A percentile compares a stretch with the other conserved stretches of the same genome.
Conservation (phyloP, 2,329 filamentous ascomycete species). For the Lachnellula subtilissima region DNA sequence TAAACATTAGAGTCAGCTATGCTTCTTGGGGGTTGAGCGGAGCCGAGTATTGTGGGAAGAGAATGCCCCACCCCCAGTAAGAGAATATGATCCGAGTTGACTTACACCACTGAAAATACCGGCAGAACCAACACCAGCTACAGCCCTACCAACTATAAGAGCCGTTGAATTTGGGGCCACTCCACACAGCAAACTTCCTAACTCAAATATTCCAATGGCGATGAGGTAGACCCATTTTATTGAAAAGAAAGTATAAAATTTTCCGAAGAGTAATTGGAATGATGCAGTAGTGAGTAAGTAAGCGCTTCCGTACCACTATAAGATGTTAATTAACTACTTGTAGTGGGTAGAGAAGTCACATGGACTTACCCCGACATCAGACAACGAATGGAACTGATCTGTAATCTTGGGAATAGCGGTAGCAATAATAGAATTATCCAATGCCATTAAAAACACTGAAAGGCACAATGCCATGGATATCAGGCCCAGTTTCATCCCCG, state of each 20-base stretch:
- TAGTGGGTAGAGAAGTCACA: not conserved
- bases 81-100: not conserved
- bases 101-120: slow-evolving; percentile 29
- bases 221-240: slow-evolving; percentile 29
- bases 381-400: slow-evolving; percentile 31
- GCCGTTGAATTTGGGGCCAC: slow-evolving; percentile 31
- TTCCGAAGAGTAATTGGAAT: slow-evolving; percentile 28
- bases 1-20: no score
- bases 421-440: slow-evolving; percentile 31
- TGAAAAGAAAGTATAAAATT: slow-evolving; percentile 31
- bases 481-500: slow-evolving; percentile 24
- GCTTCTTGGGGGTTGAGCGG: no score
- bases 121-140: slow-evolving; percentile 30
- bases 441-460: slow-evolving; percentile 26
- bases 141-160: slow-evolving; percentile 33
- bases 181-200: slow-evolving; percentile 30
- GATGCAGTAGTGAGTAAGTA: slow-evolving; percentile 35
- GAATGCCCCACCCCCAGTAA: no score
- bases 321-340: not conserved
- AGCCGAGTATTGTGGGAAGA: no score
- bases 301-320: slow-evolving; percentile 31
- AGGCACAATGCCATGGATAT: slow-evolving; percentile 28
- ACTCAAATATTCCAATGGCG: slow-evolving; percentile 32
- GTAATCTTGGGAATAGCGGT: slow-evolving; percentile 38
- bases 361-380: slow-evolving; percentile 30